Evolutionary conservation across 2,329 filamentous ascomycete genomes (phyloP).

Genomic region (Colletotrichum truncatum): DNA sequence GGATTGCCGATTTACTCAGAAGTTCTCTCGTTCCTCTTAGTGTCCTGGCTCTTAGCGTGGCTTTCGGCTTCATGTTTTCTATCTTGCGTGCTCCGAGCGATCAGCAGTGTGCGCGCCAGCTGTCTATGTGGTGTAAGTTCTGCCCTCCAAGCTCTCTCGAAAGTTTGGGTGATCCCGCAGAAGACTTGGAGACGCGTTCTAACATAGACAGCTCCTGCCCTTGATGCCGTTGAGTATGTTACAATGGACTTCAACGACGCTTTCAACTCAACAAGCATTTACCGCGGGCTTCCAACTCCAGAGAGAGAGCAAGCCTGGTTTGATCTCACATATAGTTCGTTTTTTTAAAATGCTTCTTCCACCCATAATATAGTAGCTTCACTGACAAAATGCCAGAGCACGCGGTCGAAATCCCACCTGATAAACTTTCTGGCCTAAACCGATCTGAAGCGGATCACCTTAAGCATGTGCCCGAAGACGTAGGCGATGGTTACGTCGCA

Average conservation of each 20-base stretch:
- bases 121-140: conserved; percentile 19
- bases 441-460: conserved; percentile 7
- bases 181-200: not conserved
- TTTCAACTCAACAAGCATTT: conserved; percentile 14
- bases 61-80: conserved; percentile 2
- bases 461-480: not conserved
- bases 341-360: not conserved
- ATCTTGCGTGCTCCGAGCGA: conserved; percentile 1
- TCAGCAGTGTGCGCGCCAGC: conserved; percentile 3
- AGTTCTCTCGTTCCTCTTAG: not conserved
- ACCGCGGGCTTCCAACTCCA: conserved; percentile 8
- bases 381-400: not conserved
- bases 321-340: not conserved
- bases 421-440: not conserved
- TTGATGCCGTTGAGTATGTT: conserved; percentile 15
- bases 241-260: not conserved
- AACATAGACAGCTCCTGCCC: conserved; percentile 3
- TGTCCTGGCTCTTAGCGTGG: not conserved
- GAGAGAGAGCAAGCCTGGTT: conserved; percentile 18
- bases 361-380: not conserved
- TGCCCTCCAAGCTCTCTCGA: not conserved
- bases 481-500: conserved; percentile 14
- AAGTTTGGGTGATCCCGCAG: not conserved
- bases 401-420: conserved; percentile 2
- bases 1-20: not conserved